Conservation (phyloP, 108 stramenopile genomes). For the Ochromonas danica region DNA sequence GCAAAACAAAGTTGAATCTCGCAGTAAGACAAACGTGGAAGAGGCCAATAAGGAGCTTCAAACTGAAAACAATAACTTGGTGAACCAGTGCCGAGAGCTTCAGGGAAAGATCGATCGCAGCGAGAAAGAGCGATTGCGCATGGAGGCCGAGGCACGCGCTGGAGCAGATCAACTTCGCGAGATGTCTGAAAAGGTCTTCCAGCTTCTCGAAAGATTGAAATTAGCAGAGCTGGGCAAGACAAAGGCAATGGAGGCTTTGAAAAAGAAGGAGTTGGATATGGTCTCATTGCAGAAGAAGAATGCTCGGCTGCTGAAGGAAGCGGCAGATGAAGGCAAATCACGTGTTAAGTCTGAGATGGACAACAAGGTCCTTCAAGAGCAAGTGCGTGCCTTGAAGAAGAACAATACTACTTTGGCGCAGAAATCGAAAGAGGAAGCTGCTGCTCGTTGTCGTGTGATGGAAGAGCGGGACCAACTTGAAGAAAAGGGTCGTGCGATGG, state of each 20-base stretch:
- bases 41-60: slow-evolving; percentile 64
- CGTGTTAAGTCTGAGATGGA: slow-evolving; percentile 70
- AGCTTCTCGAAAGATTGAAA: slow-evolving; percentile 75
- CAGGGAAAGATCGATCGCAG: slow-evolving; percentile 52
- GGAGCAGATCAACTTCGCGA: slow-evolving; percentile 72
- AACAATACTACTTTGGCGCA: slow-evolving; percentile 67
- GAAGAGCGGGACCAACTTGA: slow-evolving; percentile 65
- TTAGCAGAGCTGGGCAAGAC: slow-evolving; percentile 76
- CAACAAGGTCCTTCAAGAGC: slow-evolving; percentile 63
- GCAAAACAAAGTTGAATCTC: slow-evolving; percentile 70
- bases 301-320: slow-evolving; percentile 67
- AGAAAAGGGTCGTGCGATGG: slow-evolving; percentile 67
- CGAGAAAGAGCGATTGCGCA: slow-evolving; percentile 69
- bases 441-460: slow-evolving; percentile 44
- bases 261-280: slow-evolving; percentile 71
- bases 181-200: slow-evolving; percentile 82
- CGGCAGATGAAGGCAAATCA: slow-evolving; percentile 61
- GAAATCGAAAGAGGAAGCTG: slow-evolving; percentile 67
- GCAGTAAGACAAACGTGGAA: slow-evolving; percentile 61
- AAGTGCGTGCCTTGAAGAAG: slow-evolving; percentile 69
- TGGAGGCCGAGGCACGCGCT: slow-evolving; percentile 76
- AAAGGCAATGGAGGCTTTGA: slow-evolving; percentile 70
- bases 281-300: slow-evolving; percentile 68
- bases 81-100: slow-evolving; percentile 60
- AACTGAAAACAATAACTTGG: slow-evolving; percentile 58